phyloP scores from a whole-genome alignment of 306 rosid species.

The Cucurbita moschata region DNA sequence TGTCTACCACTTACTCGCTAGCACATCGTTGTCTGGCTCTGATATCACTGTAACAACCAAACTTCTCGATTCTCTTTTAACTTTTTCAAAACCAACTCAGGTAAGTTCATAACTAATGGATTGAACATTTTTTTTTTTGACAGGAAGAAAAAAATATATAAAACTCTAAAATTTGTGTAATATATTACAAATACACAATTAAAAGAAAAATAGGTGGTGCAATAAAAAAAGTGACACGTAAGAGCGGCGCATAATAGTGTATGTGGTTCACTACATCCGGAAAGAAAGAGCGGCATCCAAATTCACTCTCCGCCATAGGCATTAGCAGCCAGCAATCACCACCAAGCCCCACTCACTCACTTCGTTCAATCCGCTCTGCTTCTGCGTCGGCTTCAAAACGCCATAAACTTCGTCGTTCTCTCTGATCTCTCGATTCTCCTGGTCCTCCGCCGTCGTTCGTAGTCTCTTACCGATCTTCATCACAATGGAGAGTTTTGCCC shows the following conservation, averaged over 20 bases:
- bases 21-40: too few relatives aligned
- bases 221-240: background rate
- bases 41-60: too few relatives aligned
- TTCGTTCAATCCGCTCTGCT: constrained; percentile 1
- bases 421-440: background rate
- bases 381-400: background rate
- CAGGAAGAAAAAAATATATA: too few relatives aligned
- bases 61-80: too few relatives aligned
- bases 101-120: too few relatives aligned
- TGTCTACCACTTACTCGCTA: too few relatives aligned
- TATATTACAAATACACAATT: too few relatives aligned
- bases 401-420: background rate
- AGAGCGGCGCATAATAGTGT: background rate
- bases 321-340: background rate
- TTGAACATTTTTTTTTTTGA: too few relatives aligned
- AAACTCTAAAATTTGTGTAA: too few relatives aligned
- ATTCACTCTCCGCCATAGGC: background rate
- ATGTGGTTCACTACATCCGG: background rate
- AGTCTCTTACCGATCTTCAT: background rate
- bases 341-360: background rate
- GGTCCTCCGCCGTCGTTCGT: background rate
- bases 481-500: constrained; percentile 22
- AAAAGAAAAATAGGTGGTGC: background rate
- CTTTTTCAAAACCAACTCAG: too few relatives aligned
- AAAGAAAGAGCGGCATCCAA: background rate